Base-by-base conservation (phyloP, 2,329 filamentous ascomycete genomes). In the Elsinoe perseae region DNA sequence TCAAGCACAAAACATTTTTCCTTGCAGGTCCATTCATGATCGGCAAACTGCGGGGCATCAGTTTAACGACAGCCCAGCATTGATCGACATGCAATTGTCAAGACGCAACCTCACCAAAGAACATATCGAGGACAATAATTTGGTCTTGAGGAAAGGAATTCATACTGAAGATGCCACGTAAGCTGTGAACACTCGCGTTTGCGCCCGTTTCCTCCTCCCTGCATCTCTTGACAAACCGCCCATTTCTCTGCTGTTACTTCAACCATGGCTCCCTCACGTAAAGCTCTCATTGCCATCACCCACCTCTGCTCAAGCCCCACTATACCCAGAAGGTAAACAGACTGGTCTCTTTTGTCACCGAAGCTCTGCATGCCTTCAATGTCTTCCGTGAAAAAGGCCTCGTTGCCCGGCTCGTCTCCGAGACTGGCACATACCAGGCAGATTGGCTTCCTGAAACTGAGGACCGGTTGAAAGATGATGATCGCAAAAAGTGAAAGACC, bases 331-430 rank as follows among this genome's bases (percentile, higher is more conserved):
- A 2, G 72, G 72, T 58, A 70, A 72, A 50, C 68, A 71, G 59
- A 73, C 72, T 1, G 74, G 72, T 9, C 63, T 77, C 50, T 78
- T n/a, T 77, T 65, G 72, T 78, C 58, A 70, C 64, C 53, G 75
- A 78, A 61, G 75, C 75, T 14, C 68, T 77, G 6, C 75, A 78
- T 59, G 75, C 75, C 0, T 78, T 68, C 68, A 72, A 75, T 16
- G 74, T 76, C 20, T 78, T 68, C 68, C 72, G 75, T n/a, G 74
- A 75, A 14, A 73, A 74, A 3, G 75, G 74, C 12, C 76, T 78
- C 61, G 71, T 75, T 56, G 74, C 77, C 50, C 74, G 77, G 58
- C 66, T 77, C 25, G 69, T 69, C 18, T 76, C 74, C 4, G 75
- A 77, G 60, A 75, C 69, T 3, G 74, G 75, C 34, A 67, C 58